A percentile compares a stretch with the other conserved stretches of the same genome.
Evolutionary conservation across 139 green algal species (phyloP).

Genomic region (Picochlorum sp.): DNA sequence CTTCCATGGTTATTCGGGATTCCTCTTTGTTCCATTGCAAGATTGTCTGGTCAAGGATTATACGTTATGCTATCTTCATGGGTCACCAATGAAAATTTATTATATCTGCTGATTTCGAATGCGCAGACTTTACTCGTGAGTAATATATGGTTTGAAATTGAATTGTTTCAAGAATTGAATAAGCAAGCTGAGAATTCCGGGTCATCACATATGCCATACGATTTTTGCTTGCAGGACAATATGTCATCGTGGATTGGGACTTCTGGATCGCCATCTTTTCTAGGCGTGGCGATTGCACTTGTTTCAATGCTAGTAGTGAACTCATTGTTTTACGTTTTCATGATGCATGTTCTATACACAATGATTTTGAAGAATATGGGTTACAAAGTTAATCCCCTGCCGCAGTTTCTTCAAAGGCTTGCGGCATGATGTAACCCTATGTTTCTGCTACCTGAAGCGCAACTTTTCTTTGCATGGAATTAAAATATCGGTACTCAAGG

Average conservation of each 20-base stretch:
- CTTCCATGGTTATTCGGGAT: constrained; percentile 32
- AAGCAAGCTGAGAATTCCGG: too few species aligned
- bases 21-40: constrained; percentile 18
- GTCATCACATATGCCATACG: background rate
- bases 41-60: constrained; percentile 43
- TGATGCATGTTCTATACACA: constrained; percentile 63
- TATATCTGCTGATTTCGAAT: constrained; percentile 53
- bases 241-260: constrained; percentile 35
- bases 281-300: constrained; percentile 39
- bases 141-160: background rate
- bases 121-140: constrained; percentile 58
- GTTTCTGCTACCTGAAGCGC: too few species aligned
- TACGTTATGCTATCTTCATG: constrained; percentile 50
- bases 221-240: constrained; percentile 42
- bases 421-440: too few species aligned
- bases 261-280: constrained; percentile 34
- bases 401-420: background rate
- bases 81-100: constrained; percentile 71
- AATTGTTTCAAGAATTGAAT: background rate
- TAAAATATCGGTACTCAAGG: too few species aligned
- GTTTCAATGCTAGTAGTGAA: constrained; percentile 56
- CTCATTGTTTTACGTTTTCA: constrained; percentile 42
- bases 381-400: background rate
- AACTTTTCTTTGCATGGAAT: too few species aligned
- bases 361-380: constrained; percentile 41